Evolutionary conservation across 2,329 filamentous ascomycete species (phyloP).

Genomic region (Claviceps humidiphila): DNA sequence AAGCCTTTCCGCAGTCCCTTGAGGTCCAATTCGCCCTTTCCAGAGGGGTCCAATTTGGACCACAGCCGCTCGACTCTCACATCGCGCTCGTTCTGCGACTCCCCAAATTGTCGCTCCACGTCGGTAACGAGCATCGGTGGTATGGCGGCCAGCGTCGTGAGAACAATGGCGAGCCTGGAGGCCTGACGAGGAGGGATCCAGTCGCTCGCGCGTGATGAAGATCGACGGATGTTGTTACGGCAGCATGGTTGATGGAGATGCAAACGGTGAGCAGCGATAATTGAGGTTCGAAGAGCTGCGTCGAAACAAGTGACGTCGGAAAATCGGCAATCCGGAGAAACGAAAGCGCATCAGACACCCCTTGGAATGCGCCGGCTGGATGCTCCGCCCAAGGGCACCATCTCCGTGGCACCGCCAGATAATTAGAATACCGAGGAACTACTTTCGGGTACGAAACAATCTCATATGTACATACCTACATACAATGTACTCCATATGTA

Average conservation of each 20-base stretch:
- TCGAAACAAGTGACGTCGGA: slow-evolving; percentile 6
- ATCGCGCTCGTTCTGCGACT: slow-evolving; percentile 68
- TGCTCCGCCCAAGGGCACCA: background rate
- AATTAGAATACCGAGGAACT: no score
- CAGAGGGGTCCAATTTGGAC: slow-evolving; percentile 64
- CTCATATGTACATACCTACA: no score
- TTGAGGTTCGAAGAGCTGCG: slow-evolving; percentile 1
- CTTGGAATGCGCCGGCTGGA: background rate
- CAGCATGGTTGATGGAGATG: slow-evolving; percentile 7
- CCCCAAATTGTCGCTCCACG: slow-evolving; percentile 53
- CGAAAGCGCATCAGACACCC: background rate
- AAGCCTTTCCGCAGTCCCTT: slow-evolving; percentile 75
- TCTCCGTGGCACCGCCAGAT: no score
- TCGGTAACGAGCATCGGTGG: slow-evolving; percentile 29
- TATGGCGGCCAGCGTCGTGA: slow-evolving; percentile 16
- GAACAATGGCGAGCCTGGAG: slow-evolving; percentile 8
- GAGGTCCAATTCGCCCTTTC: slow-evolving; percentile 69
- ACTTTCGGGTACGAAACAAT: no score
- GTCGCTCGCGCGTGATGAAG: slow-evolving; percentile 7
- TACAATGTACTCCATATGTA: no score
- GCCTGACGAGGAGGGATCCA: background rate
- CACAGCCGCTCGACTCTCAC: slow-evolving; percentile 73
- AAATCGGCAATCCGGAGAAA: background rate
- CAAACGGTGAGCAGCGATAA: background rate
- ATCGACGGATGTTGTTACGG: slow-evolving; percentile 3